Conservation (phyloP, 768 basidiomycete species). For the Erythrobasidium yunnanense region DNA sequence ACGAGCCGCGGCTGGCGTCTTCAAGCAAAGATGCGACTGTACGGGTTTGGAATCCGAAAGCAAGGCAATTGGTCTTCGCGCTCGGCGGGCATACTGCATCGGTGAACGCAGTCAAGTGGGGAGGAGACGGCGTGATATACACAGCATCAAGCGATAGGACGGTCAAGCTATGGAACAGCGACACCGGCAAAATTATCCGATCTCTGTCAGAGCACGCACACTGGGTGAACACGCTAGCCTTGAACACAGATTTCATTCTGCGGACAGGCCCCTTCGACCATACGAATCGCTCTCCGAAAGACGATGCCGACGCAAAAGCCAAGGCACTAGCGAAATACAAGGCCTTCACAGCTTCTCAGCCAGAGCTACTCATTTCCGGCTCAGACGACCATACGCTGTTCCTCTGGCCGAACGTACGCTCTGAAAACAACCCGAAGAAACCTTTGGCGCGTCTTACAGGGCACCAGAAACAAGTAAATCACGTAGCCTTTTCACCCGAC, state of each 20-base stretch:
- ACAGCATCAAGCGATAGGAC: constrained; percentile 91
- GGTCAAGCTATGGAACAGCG: constrained; percentile 87
- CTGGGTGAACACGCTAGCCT: constrained; percentile 92
- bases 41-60: constrained; percentile 76
- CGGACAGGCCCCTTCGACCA: constrained; percentile 94
- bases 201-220: constrained; percentile 91
- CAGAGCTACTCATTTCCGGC: constrained; percentile 83
- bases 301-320: constrained; percentile 71
- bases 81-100: constrained; percentile 87
- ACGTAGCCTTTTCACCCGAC: constrained; percentile 90
- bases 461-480: constrained; percentile 86
- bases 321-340: constrained; percentile 65
- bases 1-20: constrained; percentile 51
- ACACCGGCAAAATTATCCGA: constrained; percentile 72
- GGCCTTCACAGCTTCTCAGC: constrained; percentile 47
- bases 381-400: constrained; percentile 97
- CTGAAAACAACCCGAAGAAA: constrained; percentile 51
- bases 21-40: constrained; percentile 44
- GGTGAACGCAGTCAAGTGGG: constrained; percentile 94
- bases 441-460: constrained; percentile 73
- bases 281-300: constrained; percentile 61
- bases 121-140: constrained; percentile 80
- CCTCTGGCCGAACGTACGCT: constrained; percentile 61
- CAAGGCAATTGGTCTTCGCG: constrained; percentile 63
- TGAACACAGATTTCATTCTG: constrained; percentile 89